phyloP scores from a whole-genome alignment of 2,329 filamentous ascomycete species.

The Sporothrix mexicana region DNA sequence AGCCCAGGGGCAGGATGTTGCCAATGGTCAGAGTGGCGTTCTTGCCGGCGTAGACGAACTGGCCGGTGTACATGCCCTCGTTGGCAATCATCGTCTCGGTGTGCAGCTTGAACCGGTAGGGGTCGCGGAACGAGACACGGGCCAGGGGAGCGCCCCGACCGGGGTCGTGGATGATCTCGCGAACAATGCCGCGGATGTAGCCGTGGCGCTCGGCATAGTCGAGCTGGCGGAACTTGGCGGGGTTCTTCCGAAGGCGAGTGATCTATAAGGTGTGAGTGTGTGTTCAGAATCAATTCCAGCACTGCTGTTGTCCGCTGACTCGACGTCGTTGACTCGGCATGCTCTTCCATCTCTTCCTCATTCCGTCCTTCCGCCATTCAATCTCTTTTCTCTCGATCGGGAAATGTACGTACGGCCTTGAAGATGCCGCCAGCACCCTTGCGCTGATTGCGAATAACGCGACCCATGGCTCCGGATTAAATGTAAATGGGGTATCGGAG shows the following conservation, averaged over 20 bases:
- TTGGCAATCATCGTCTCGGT: constrained; percentile 99
- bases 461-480: constrained; percentile 39
- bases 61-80: constrained; percentile 99
- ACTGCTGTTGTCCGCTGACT: neutral
- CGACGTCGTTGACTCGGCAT: neutral
- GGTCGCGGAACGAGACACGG: constrained; percentile 95
- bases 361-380: neutral
- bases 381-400: neutral
- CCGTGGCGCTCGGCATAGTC: constrained; percentile 97
- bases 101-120: constrained; percentile 97
- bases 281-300: neutral
- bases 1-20: constrained; percentile 93
- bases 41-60: constrained; percentile 99
- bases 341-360: neutral
- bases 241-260: constrained; percentile 92
- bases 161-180: constrained; percentile 98
- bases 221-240: constrained; percentile 91
- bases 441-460: constrained; percentile 67
- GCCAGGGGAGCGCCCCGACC: constrained; percentile 98
- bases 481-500: constrained; percentile 29
- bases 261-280: constrained; percentile 55
- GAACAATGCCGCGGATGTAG: constrained; percentile 96
- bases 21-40: constrained; percentile 95
- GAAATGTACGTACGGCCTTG: constrained; percentile 45
- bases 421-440: constrained; percentile 66